These are phyloP conservation scores for Abortiporus biennis DNA, from an alignment of 1,284 basidiomycete species.

Conservation along the genomic window DNA sequence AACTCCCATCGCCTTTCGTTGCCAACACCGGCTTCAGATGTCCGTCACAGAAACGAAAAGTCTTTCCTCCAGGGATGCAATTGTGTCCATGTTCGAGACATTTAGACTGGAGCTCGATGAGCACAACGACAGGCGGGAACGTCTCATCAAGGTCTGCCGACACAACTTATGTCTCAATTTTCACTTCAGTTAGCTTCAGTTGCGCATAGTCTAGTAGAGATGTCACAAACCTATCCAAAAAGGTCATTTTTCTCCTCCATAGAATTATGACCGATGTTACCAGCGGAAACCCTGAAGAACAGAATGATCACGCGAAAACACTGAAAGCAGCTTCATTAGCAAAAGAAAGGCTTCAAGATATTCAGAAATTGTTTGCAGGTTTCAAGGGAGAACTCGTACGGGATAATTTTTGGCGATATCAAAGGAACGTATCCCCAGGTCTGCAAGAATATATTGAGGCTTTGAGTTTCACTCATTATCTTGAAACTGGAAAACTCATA, in stretches of 20 bases:
- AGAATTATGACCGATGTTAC: conserved; percentile 56
- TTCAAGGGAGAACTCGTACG: conserved; percentile 63
- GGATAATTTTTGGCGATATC: conserved; percentile 79
- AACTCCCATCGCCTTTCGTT: background rate
- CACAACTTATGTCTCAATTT: conserved; percentile 4
- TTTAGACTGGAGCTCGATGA: conserved; percentile 73
- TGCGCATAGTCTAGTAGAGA: conserved; percentile 81
- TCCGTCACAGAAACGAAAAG: conserved; percentile 9
- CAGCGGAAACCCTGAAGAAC: conserved; percentile 18
- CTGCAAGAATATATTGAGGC: conserved; percentile 94
- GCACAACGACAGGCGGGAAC: conserved; percentile 70
- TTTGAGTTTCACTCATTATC: conserved; percentile 83
- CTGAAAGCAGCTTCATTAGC: conserved; percentile 50
- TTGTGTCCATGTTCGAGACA: conserved; percentile 39
- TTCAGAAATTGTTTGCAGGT: conserved; percentile 58
- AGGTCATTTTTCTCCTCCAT: conserved; percentile 91
- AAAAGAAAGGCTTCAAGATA: conserved; percentile 63
- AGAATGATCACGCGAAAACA: conserved; percentile 20
- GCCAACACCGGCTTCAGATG: conserved; percentile 7
- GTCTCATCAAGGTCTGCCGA: conserved; percentile 70
- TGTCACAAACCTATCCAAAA: conserved; percentile 91
- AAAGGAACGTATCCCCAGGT: conserved; percentile 70
- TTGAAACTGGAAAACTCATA: conserved; percentile 70
- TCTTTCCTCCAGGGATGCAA: conserved; percentile 20
- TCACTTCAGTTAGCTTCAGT: conserved; percentile 10